Conservation (phyloP, 768 basidiomycete species). For the Collybia nuda region DNA sequence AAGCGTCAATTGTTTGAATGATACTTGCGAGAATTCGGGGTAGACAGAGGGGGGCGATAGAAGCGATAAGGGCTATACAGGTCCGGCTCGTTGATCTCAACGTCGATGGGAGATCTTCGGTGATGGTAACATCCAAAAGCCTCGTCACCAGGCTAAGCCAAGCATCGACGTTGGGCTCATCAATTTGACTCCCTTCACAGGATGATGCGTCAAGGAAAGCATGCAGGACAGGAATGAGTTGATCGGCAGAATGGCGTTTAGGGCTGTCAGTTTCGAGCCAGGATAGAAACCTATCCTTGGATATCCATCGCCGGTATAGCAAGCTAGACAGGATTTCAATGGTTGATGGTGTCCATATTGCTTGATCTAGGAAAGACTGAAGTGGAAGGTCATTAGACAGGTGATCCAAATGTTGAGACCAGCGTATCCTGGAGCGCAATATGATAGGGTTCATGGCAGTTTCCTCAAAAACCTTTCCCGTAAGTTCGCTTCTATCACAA, state of each 20-base stretch:
- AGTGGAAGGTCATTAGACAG: slow-evolving; percentile 23
- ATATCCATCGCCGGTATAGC: slow-evolving; percentile 37
- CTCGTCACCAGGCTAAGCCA: slow-evolving; percentile 31
- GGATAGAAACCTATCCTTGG: slow-evolving; percentile 21
- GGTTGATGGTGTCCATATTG: slow-evolving; percentile 43
- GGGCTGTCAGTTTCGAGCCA: slow-evolving; percentile 41
- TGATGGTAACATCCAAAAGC: slow-evolving; percentile 14
- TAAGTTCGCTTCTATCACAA: slow-evolving; percentile 24
- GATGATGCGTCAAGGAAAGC: slow-evolving; percentile 45
- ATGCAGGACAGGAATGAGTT: slow-evolving; percentile 38
- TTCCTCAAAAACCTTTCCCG: slow-evolving; percentile 8
- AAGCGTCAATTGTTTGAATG: slow-evolving; percentile 21
- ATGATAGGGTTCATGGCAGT: slow-evolving; percentile 18
- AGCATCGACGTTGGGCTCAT: slow-evolving; percentile 16
- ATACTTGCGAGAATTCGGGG: slow-evolving; percentile 20
- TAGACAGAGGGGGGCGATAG: slow-evolving; percentile 19
- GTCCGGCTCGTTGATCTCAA: slow-evolving; percentile 16
- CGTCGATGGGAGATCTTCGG: slow-evolving; percentile 11
- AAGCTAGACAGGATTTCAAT: slow-evolving; percentile 41
- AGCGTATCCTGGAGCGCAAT: slow-evolving; percentile 25
- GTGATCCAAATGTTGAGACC: slow-evolving; percentile 25
- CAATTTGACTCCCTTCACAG: slow-evolving; percentile 7
- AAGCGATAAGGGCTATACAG: slow-evolving; percentile 28
- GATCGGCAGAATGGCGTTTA: slow-evolving; percentile 18
- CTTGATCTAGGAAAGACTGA: slow-evolving; percentile 36